Evolutionary conservation across 495 filamentous ascomycete genomes (phyloP), one percentile per base, ranked within the genome.

Genomic region (Aspergillus nidulans): DNA sequence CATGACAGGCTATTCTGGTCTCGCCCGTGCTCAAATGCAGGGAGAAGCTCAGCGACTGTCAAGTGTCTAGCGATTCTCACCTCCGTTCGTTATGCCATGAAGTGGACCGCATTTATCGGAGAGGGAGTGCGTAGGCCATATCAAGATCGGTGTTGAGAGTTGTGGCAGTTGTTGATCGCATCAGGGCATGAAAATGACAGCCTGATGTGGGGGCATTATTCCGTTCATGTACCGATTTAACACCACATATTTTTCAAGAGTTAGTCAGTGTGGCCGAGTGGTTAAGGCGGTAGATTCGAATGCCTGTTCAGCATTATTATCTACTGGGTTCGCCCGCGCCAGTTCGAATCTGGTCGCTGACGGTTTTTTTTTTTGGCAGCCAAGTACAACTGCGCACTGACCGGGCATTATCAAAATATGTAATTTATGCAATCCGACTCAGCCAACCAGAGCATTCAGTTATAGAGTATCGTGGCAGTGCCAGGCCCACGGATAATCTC

Each of bases 301-400:
- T 41, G 16, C 39, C n/a, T 5, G 12, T 30, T 12, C 13, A 36
- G 32, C 4, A 41, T 18, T 21, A 21, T 28, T 19, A 41, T 41
- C 39, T 41, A 41, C 39, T 41, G 39, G 39, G 39, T 41, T 41
- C 39, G 39, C 39, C 39, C 39, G 39, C 39, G 39, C 39, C 39
- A 41, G 39, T 43, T 43, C 40, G 40, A 43, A 43, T 43, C 40
- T 43, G 40, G 40, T 43, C 20, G 40, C 40, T 43, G 40, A 43
- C 40, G 40, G 18, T 41, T 19, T 41, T 43, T 43, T 21, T 21
- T 43, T 43, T 23, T 39, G n/a, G n/a, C n/a, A n/a, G n/a, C n/a
- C n/a, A n/a, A n/a, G n/a, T n/a, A n/a, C n/a, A n/a, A n/a, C n/a
- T n/a, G n/a, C n/a, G n/a, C n/a, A n/a, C n/a, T n/a, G n/a, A n/a